These are phyloP conservation scores for Collybia sordida DNA, from an alignment of 768 basidiomycete genomes.

Conservation along the genomic window DNA sequence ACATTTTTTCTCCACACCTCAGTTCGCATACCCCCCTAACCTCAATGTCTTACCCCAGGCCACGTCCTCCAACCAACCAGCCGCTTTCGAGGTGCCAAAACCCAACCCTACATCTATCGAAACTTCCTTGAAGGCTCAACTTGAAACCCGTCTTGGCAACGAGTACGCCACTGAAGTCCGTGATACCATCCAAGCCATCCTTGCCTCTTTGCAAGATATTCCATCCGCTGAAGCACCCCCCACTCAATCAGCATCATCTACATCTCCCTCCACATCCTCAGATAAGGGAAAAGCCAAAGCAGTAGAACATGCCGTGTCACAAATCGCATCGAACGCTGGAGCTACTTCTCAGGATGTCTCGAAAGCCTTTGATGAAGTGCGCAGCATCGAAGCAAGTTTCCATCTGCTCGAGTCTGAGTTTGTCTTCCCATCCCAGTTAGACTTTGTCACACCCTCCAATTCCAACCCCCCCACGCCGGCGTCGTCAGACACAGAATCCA, in stretches of 20 bases:
- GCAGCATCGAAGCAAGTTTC: constrained; percentile 42
- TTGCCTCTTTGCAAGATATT: constrained; percentile 31
- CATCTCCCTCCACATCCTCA: constrained; percentile 2
- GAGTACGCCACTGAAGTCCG: constrained; percentile 30
- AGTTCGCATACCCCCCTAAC: not conserved
- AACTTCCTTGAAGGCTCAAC: constrained; percentile 25
- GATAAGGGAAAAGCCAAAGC: constrained; percentile 41
- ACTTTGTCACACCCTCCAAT: constrained; percentile 30
- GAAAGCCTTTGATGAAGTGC: constrained; percentile 37
- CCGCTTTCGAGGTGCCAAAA: constrained; percentile 4
- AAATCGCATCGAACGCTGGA: constrained; percentile 9
- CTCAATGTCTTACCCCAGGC: not conserved
- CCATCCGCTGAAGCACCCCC: constrained; percentile 1
- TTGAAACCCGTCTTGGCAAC: constrained; percentile 28
- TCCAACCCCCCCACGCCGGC: constrained; percentile 25
- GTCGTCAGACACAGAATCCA: constrained; percentile 16
- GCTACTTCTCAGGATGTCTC: constrained; percentile 27
- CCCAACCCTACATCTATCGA: not conserved
- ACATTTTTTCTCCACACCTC: not conserved
- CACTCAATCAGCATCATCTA: constrained; percentile 5
- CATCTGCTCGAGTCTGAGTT: constrained; percentile 35
- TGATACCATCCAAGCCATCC: constrained; percentile 41
- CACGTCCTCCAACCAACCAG: not conserved
- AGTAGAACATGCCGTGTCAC: constrained; percentile 6
- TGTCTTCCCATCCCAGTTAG: constrained; percentile 36